These are phyloP conservation scores for Phytophthora megakarya DNA, from an alignment of 352 stramenopile species.

Conservation along the genomic window DNA sequence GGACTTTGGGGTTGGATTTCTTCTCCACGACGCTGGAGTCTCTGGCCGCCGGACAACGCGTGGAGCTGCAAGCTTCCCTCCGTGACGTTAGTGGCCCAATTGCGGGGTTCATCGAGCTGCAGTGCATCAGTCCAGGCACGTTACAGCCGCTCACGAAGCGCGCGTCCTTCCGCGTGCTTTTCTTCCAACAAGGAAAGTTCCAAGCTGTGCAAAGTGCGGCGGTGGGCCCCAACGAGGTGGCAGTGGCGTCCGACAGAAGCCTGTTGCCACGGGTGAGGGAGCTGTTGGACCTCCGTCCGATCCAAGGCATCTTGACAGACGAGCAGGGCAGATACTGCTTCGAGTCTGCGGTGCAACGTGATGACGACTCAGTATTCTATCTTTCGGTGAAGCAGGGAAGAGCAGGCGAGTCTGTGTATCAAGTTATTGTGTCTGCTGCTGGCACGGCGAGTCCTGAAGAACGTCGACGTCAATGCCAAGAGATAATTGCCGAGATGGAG, in stretches of 20 bases:
- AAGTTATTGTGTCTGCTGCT: conserved; percentile 31
- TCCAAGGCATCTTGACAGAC: conserved; percentile 56
- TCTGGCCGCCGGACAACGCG: conserved; percentile 25
- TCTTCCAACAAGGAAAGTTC: conserved; percentile 47
- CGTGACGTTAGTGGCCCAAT: conserved; percentile 13
- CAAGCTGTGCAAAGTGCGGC: conserved; percentile 31
- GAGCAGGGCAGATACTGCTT: conserved; percentile 59
- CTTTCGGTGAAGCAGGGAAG: conserved; percentile 33
- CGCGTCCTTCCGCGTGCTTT: conserved; percentile 48
- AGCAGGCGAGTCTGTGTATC: conserved; percentile 9
- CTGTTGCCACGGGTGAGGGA: conserved; percentile 49
- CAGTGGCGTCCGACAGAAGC: conserved; percentile 35
- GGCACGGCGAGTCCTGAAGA: conserved; percentile 18
- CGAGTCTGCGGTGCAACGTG: neutral
- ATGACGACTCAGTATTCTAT: conserved; percentile 29
- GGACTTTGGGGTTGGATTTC: conserved; percentile 8
- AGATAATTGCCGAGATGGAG: conserved; percentile 48
- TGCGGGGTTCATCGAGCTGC: conserved; percentile 40
- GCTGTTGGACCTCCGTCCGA: conserved; percentile 53
- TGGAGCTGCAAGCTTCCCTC: conserved; percentile 42
- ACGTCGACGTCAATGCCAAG: conserved; percentile 28
- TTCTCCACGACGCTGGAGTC: conserved; percentile 32
- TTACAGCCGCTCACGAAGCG: conserved; percentile 57
- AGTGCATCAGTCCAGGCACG: conserved; percentile 63
- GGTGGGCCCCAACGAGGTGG: conserved; percentile 15